These are phyloP conservation scores for Rhynchosporium graminicola DNA, from an alignment of 2,329 filamentous ascomycete species.

Conservation along the genomic window DNA sequence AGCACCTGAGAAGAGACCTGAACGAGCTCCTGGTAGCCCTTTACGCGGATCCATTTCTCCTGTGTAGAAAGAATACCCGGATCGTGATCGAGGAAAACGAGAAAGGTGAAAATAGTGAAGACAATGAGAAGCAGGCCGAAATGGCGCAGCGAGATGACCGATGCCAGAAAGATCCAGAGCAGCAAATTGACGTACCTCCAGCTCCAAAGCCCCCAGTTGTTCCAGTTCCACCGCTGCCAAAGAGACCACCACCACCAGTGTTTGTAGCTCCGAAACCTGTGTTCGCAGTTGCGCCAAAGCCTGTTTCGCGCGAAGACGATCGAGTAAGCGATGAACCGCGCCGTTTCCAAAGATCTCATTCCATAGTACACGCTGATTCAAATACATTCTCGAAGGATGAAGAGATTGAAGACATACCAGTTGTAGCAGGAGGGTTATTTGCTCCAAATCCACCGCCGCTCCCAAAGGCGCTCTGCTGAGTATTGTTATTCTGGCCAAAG, in stretches of 20 bases:
- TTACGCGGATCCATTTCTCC: constrained; percentile 8
- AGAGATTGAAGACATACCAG: constrained; percentile 39
- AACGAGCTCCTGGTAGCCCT: background rate
- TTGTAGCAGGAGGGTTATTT: constrained; percentile 36
- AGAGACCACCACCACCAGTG: constrained; percentile 43
- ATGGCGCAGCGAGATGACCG: constrained; percentile 22
- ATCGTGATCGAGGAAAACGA: background rate
- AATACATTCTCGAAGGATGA: constrained; percentile 22
- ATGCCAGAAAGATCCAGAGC: constrained; percentile 31
- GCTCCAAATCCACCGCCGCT: constrained; percentile 58
- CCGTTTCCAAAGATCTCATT: constrained; percentile 25
- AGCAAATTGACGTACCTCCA: constrained; percentile 43
- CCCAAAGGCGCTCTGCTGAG: constrained; percentile 43
- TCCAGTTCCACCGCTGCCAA: constrained; percentile 44
- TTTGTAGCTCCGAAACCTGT: constrained; percentile 45
- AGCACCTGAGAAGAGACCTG: constrained; percentile 1
- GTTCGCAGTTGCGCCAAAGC: constrained; percentile 46
- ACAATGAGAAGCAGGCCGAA: constrained; percentile 16
- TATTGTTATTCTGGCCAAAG: constrained; percentile 61
- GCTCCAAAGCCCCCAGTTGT: constrained; percentile 41
- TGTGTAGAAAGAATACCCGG: background rate
- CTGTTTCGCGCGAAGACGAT: constrained; percentile 39
- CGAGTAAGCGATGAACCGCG: constrained; percentile 40
- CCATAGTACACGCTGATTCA: constrained; percentile 21
- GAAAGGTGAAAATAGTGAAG: constrained; percentile 8